phyloP scores from a whole-genome alignment of 257 asterid genomes.

The Linaria vulgaris region DNA sequence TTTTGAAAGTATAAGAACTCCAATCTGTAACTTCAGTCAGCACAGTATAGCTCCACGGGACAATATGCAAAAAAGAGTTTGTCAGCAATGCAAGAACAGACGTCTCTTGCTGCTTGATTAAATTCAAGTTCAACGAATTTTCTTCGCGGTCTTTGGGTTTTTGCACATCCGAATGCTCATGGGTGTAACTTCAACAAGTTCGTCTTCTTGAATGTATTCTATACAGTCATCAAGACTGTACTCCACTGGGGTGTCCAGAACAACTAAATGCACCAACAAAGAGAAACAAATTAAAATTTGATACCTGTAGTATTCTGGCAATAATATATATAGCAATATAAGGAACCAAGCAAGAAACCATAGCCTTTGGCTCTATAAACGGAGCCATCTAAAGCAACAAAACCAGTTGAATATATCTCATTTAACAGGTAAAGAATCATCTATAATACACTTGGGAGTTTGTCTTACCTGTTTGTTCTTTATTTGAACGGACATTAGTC shows the following conservation, averaged over 20 bases:
- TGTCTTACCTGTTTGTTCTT: conserved; percentile 75
- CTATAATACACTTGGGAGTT: not conserved
- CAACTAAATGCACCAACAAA: conserved; percentile 45
- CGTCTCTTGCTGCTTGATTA: conserved; percentile 4
- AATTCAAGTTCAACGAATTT: conserved; percentile 35
- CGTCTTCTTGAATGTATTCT: conserved; percentile 99
- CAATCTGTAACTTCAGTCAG: not conserved
- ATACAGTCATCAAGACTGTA: conserved; percentile 98
- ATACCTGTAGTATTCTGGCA: not conserved
- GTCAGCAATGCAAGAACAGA: conserved; percentile 3
- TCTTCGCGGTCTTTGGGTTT: conserved; percentile 65
- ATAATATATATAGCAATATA: not conserved
- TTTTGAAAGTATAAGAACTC: not conserved
- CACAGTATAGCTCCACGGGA: conserved; percentile 13
- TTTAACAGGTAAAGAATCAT: not conserved
- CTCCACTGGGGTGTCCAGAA: conserved; percentile 79
- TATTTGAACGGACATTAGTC: conserved; percentile 88
- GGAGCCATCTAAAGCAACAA: not conserved
- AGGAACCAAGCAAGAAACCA: not conserved
- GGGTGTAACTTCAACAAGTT: conserved; percentile 96
- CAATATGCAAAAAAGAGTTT: conserved; percentile 2
- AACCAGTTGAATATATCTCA: not conserved
- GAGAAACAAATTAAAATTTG: conserved; percentile 17
- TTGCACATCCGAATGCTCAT: conserved; percentile 88
- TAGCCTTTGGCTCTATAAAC: not conserved